Percentiles rank a stretch among this genome's conserved stretches.
These are phyloP conservation scores for Raphanus sativus DNA, from an alignment of 345 rosid species.

Conservation along the genomic window DNA sequence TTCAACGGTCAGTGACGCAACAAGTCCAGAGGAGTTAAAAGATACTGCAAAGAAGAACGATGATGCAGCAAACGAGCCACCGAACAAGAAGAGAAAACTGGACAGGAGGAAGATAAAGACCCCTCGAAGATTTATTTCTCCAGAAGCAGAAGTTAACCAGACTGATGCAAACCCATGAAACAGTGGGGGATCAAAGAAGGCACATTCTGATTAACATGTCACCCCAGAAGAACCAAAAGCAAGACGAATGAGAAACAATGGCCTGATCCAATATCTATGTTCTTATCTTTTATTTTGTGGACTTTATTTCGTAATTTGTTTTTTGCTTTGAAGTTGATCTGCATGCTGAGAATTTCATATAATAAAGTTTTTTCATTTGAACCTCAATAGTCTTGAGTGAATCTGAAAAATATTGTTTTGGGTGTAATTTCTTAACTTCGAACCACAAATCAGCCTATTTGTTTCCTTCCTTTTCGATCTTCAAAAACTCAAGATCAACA, in stretches of 20 bases:
- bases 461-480: neutral
- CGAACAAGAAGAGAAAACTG: neutral
- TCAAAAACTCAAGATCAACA: neutral
- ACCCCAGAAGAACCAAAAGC: neutral
- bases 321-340: neutral
- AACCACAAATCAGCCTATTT: neutral
- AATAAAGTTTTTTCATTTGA: neutral
- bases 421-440: neutral
- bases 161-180: neutral
- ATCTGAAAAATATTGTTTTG: neutral
- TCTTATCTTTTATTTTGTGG: neutral
- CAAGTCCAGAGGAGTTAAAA: neutral
- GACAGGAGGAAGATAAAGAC: neutral
- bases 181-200: neutral
- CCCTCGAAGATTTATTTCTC: neutral
- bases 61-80: neutral
- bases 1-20: neutral
- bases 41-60: neutral
- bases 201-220: neutral
- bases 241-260: neutral
- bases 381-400: neutral
- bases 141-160: neutral
- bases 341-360: neutral
- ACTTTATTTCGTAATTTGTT: neutral
- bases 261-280: neutral